Conservation (phyloP, 805 yeast genomes). For the Wickerhamomyces rabaulensis region DNA sequence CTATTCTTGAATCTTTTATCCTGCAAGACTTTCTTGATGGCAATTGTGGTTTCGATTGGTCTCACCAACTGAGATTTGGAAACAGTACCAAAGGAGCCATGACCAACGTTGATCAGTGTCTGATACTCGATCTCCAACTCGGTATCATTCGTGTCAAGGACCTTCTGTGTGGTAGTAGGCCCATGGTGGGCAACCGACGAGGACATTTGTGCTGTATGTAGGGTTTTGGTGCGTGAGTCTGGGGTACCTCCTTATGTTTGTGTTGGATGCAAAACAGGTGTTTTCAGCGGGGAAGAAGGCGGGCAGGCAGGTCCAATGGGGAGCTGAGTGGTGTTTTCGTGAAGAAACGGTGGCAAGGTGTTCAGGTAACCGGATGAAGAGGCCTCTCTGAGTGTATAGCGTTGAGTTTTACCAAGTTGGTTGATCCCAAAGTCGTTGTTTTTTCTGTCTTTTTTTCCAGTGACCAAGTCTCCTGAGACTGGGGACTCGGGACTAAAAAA, state of each 20-base stretch:
- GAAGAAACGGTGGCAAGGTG: no score
- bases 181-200: neutral
- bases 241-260: neutral
- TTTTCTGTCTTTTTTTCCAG: neutral
- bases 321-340: no score
- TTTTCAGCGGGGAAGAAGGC: neutral
- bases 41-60: conserved; percentile 66
- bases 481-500: neutral
- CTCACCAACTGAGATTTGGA: conserved; percentile 78
- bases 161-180: conserved; percentile 2
- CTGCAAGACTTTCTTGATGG: conserved; percentile 93
- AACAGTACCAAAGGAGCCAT: conserved; percentile 99
- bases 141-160: conserved; percentile 11
- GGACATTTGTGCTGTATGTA: neutral
- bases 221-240: neutral
- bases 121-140: conserved; percentile 60
- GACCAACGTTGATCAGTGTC: conserved; percentile 90
- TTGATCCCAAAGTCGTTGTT: neutral
- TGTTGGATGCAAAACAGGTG: neutral
- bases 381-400: no score
- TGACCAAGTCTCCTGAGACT: neutral
- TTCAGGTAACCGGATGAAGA: no score
- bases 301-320: neutral
- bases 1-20: conserved; percentile 92
- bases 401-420: no score